These are phyloP conservation scores for Trichoderma semiorbis DNA, from an alignment of 2,329 filamentous ascomycete species.

Conservation along the genomic window DNA sequence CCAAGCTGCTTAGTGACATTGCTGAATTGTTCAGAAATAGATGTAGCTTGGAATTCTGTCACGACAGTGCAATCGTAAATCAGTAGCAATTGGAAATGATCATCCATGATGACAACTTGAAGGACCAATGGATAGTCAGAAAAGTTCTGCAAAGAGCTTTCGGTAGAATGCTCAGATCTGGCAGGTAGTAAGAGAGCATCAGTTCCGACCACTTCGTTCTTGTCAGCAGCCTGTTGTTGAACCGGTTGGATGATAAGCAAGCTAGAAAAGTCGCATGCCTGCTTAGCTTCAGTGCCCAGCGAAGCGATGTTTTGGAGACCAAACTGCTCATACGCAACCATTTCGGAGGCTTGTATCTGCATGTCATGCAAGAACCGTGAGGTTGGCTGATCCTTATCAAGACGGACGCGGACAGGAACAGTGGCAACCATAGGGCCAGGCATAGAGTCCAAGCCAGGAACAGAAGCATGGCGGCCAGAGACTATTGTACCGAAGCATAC, in stretches of 20 bases:
- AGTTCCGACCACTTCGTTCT: neutral
- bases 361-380: conserved; percentile 20
- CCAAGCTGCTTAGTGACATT: neutral
- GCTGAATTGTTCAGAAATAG: conserved; percentile 4
- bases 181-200: neutral
- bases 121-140: conserved; percentile 10
- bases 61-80: conserved; percentile 9
- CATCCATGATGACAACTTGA: neutral
- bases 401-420: conserved; percentile 6
- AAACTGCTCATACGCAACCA: conserved; percentile 27
- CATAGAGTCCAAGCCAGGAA: conserved; percentile 13
- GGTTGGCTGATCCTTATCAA: conserved; percentile 10
- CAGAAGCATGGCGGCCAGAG: conserved; percentile 19
- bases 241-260: conserved; percentile 19
- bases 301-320: conserved; percentile 29
- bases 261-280: conserved; percentile 18
- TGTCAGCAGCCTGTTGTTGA: neutral
- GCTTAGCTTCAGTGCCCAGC: conserved; percentile 16
- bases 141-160: conserved; percentile 14
- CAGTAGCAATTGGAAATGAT: neutral
- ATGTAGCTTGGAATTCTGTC: neutral
- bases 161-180: neutral
- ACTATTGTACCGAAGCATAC: conserved; percentile 24
- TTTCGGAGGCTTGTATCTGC: conserved; percentile 26
- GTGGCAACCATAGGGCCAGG: conserved; percentile 16